Conservation (phyloP, 306 rosid species). For the Quercus wislizeni region DNA sequence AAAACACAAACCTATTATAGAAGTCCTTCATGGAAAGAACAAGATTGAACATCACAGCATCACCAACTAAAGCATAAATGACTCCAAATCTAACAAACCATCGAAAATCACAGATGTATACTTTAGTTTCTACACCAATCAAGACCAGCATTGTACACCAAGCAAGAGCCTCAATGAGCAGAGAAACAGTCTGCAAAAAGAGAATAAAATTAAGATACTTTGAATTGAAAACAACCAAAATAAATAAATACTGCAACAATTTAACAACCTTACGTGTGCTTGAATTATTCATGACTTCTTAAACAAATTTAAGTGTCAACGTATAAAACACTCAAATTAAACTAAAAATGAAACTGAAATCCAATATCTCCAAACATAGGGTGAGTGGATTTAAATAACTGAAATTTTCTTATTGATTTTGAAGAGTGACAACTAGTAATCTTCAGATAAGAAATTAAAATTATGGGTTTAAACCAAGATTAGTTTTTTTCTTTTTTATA, state of each 20-base stretch:
- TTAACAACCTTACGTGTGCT: slow-evolving; percentile 3
- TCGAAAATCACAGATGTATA: slow-evolving; percentile 72
- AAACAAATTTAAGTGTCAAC: not conserved
- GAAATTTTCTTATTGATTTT: not conserved
- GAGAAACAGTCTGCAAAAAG: slow-evolving; percentile 57
- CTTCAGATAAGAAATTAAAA: not conserved
- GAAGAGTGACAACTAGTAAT: not conserved
- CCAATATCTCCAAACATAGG: not conserved
- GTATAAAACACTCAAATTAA: not conserved
- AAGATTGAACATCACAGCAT: slow-evolving; percentile 75
- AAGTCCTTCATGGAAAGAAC: slow-evolving; percentile 60
- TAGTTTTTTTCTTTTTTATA: too few relatives aligned
- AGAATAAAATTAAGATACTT: slow-evolving; percentile 1
- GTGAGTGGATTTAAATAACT: not conserved
- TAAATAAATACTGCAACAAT: not conserved
- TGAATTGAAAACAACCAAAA: not conserved
- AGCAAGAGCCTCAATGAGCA: slow-evolving; percentile 60
- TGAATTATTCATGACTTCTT: not conserved
- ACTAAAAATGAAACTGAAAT: not conserved
- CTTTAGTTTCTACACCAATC: slow-evolving; percentile 67
- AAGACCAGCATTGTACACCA: slow-evolving; percentile 87
- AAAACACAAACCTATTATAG: slow-evolving; percentile 60
- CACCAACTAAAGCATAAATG: slow-evolving; percentile 69
- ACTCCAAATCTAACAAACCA: slow-evolving; percentile 89
- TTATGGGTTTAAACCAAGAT: not conserved